A percentile compares a stretch with the other conserved stretches of the same genome.
Evolutionary conservation across 139 green algal species (phyloP).

Genomic region (Closterium sp.): DNA sequence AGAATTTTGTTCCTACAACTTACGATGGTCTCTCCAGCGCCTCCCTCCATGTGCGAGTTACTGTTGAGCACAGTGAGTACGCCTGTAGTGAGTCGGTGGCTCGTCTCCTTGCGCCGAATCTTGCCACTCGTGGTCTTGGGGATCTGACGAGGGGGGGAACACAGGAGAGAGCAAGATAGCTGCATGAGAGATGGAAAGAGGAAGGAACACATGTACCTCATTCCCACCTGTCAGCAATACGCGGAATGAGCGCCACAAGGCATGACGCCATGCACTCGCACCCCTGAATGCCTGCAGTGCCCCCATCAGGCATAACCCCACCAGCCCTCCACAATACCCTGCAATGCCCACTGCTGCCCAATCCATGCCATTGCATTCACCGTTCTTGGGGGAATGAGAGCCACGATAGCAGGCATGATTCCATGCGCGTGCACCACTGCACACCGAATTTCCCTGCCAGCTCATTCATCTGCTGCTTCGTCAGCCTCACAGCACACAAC

Average conservation of each 20-base stretch:
- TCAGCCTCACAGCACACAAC: not conserved
- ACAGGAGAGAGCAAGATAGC: not conserved
- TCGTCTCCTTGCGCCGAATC: not conserved
- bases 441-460: not conserved
- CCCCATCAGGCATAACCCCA: too few species aligned
- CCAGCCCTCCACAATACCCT: too few species aligned
- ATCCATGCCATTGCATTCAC: not conserved
- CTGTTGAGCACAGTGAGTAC: not conserved
- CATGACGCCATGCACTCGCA: too few species aligned
- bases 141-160: constrained; percentile 24
- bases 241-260: too few species aligned
- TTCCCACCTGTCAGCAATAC: too few species aligned
- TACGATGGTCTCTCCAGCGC: not conserved
- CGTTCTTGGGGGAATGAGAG: constrained; percentile 23
- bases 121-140: constrained; percentile 21
- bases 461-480: not conserved
- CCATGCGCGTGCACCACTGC: not conserved
- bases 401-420: not conserved
- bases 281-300: too few species aligned
- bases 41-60: not conserved
- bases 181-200: not conserved
- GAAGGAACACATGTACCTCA: not conserved
- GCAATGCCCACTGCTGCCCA: too few species aligned
- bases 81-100: not conserved
- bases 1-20: not conserved